Percentiles rank a stretch among this genome's conserved stretches.
Evolutionary conservation across 371 early-diverging fungal genomes (phyloP).

Genomic region (Mucor plumbeus): DNA sequence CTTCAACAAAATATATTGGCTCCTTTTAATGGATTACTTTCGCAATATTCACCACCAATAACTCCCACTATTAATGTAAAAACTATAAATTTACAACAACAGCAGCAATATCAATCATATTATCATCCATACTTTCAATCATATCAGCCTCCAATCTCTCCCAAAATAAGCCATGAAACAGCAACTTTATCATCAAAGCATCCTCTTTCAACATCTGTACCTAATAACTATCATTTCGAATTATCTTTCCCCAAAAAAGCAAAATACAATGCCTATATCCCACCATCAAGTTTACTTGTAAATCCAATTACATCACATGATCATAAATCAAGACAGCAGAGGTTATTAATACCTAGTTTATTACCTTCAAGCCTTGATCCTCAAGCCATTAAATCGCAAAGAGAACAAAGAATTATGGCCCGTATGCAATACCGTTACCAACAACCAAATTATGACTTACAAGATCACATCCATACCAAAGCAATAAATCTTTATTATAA

Average conservation of each 20-base stretch:
- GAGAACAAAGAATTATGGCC: constrained; percentile 57
- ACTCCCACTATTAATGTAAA: constrained; percentile 1
- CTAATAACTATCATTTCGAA: not conserved
- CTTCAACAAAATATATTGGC: constrained; percentile 73
- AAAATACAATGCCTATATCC: constrained; percentile 38
- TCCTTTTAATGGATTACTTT: constrained; percentile 3
- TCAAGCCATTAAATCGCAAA: constrained; percentile 40
- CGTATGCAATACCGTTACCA: constrained; percentile 78
- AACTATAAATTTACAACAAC: not conserved
- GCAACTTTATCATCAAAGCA: not conserved
- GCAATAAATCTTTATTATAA: constrained; percentile 72
- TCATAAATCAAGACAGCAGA: constrained; percentile 72
- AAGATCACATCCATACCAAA: constrained; percentile 54
- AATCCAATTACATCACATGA: constrained; percentile 49
- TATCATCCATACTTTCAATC: not conserved
- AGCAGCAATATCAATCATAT: not conserved
- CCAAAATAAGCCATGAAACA: not conserved
- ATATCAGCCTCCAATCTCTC: not conserved
- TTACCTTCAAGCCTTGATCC: constrained; percentile 84
- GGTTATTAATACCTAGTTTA: constrained; percentile 73
- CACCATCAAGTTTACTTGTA: constrained; percentile 58
- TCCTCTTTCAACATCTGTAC: too few species aligned
- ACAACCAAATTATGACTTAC: constrained; percentile 34
- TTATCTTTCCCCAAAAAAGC: not conserved
- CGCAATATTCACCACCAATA: constrained; percentile 9